Evolutionary conservation across 306 rosid species (phyloP).

Genomic region (Echinosophora koreensis): DNA sequence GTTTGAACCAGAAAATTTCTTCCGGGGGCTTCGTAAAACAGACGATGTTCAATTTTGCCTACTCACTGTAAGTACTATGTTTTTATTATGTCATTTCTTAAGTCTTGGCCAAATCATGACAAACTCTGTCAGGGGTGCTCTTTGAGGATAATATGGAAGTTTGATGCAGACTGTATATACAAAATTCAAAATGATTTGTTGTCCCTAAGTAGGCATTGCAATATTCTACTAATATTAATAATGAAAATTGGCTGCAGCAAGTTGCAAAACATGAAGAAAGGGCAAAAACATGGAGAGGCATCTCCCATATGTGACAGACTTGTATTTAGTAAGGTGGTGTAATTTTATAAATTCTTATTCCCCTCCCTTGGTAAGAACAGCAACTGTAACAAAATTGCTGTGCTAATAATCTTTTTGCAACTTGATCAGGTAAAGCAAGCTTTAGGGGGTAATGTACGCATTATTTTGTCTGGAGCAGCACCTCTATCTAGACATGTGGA

Average conservation of each 20-base stretch:
- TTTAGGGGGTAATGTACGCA: slow-evolving; percentile 82
- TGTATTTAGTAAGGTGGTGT: slow-evolving; percentile 80
- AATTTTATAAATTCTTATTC: slow-evolving; percentile 22
- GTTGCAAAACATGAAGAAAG: slow-evolving; percentile 65
- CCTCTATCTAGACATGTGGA: slow-evolving; percentile 86
- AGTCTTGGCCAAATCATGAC: background rate
- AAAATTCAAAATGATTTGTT: background rate
- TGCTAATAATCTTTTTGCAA: slow-evolving; percentile 41
- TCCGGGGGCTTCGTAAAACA: slow-evolving; percentile 70
- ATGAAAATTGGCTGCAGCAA: slow-evolving; percentile 63
- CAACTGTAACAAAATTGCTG: background rate
- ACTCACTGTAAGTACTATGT: slow-evolving; percentile 69
- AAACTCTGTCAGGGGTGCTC: background rate
- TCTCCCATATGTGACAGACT: slow-evolving; percentile 79
- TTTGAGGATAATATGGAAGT: background rate
- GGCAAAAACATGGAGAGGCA: slow-evolving; percentile 60
- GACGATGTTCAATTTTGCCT: slow-evolving; percentile 80
- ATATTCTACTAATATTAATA: slow-evolving; percentile 28
- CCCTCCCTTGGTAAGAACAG: slow-evolving; percentile 11
- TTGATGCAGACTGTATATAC: background rate
- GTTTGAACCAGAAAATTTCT: slow-evolving; percentile 76
- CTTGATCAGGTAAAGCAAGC: slow-evolving; percentile 76
- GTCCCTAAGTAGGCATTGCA: background rate
- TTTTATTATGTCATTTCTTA: background rate
- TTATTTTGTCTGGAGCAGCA: slow-evolving; percentile 92